These are phyloP conservation scores for Alternaria arborescens DNA, from an alignment of 2,329 filamentous ascomycete genomes.

Conservation along the genomic window DNA sequence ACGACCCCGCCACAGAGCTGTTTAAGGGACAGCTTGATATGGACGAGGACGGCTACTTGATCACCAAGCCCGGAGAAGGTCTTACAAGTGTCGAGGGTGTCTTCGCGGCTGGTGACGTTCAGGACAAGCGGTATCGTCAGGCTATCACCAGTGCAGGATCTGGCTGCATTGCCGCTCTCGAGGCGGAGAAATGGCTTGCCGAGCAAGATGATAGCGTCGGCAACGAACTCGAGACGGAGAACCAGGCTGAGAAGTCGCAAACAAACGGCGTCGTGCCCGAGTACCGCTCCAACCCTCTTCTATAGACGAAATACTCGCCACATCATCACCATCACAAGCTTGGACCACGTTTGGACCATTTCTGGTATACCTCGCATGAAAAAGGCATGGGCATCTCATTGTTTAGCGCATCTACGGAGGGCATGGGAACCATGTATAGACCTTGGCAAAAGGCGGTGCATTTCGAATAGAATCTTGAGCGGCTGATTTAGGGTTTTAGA, in stretches of 20 bases:
- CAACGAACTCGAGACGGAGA: slow-evolving; percentile 58
- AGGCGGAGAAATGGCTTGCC: slow-evolving; percentile 91
- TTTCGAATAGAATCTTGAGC: slow-evolving; percentile 34
- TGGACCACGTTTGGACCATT: slow-evolving; percentile 9
- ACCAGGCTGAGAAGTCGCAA: slow-evolving; percentile 60
- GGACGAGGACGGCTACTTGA: slow-evolving; percentile 89
- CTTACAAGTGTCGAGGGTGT: slow-evolving; percentile 89
- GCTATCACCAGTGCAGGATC: slow-evolving; percentile 96
- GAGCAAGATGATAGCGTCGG: slow-evolving; percentile 71
- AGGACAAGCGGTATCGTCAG: slow-evolving; percentile 98
- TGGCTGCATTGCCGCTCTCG: slow-evolving; percentile 93
- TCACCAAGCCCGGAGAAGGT: slow-evolving; percentile 88
- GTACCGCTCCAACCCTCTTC: slow-evolving; percentile 70
- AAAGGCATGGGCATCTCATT: slow-evolving; percentile 23
- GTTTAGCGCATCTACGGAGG: slow-evolving; percentile 13
- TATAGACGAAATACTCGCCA: slow-evolving; percentile 52
- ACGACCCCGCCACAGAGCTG: slow-evolving; percentile 90
- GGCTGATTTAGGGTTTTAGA: slow-evolving; percentile 18
- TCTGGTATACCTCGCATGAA: slow-evolving; percentile 19
- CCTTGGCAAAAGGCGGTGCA: slow-evolving; percentile 13
- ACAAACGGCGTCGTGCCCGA: slow-evolving; percentile 65
- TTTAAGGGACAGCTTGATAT: slow-evolving; percentile 90
- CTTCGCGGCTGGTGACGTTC: slow-evolving; percentile 95
- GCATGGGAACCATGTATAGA: slow-evolving; percentile 25
- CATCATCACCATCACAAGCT: not conserved